These are phyloP conservation scores for Phytophthora sp. DNA, from an alignment of 352 stramenopile species.

Conservation along the genomic window DNA sequence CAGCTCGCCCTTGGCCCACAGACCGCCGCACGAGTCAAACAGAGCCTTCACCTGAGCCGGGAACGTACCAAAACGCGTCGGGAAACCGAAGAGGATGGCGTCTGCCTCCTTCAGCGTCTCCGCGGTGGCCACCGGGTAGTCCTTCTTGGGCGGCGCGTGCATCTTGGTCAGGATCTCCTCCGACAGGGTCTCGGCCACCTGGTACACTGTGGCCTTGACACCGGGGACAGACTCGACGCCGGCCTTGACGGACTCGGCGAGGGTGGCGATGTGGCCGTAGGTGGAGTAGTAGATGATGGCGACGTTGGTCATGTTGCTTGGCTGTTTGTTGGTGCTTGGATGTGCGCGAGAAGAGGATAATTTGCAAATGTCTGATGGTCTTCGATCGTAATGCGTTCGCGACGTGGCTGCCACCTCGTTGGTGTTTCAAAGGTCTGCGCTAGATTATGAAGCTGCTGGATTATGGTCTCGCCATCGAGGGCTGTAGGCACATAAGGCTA, in stretches of 20 bases:
- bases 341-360: background rate
- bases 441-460: too few relatives aligned
- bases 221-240: conserved; percentile 1
- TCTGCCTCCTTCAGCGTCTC: conserved; percentile 7
- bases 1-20: background rate
- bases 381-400: too few relatives aligned
- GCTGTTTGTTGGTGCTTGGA: background rate
- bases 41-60: conserved; percentile 4
- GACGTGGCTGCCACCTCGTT: too few relatives aligned
- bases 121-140: background rate
- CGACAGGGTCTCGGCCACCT: background rate
- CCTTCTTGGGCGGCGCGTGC: conserved; percentile 9
- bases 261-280: conserved; percentile 3
- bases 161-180: conserved; percentile 1
- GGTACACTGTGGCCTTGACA: conserved; percentile 2
- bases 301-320: background rate
- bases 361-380: too few relatives aligned
- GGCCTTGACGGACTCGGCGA: conserved; percentile 3
- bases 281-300: conserved; percentile 10
- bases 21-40: conserved; percentile 7
- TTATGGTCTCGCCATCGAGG: too few relatives aligned
- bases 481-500: too few relatives aligned
- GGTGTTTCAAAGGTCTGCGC: too few relatives aligned
- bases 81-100: conserved; percentile 10
- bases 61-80: conserved; percentile 2